phyloP scores from a whole-genome alignment of 2,329 filamentous ascomycete species.

The Zopfia rhizophila region DNA sequence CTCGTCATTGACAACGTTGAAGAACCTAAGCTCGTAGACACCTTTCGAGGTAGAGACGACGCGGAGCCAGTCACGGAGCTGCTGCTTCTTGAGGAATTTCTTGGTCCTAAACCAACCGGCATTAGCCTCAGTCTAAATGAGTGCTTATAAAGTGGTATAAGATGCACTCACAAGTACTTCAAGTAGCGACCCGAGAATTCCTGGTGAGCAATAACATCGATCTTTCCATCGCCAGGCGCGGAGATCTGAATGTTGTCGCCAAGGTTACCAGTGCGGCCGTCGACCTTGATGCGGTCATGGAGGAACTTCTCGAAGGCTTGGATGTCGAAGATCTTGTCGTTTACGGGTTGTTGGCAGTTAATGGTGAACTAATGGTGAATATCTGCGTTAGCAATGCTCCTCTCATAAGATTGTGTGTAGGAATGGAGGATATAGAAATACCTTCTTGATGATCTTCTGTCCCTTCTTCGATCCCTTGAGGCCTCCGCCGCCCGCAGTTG shows the following conservation, averaged over 20 bases:
- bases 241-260: constrained; percentile 91
- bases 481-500: constrained; percentile 53
- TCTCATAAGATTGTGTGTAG: too few species aligned
- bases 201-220: constrained; percentile 97
- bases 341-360: constrained; percentile 97
- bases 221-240: constrained; percentile 94
- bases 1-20: constrained; percentile 99
- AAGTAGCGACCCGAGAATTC: constrained; percentile 98
- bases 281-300: constrained; percentile 99
- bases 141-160: background rate
- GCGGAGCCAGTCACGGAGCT: constrained; percentile 99
- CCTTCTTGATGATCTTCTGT: constrained; percentile 87
- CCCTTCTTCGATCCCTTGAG: constrained; percentile 57
- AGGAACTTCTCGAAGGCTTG: constrained; percentile 99
- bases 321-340: constrained; percentile 99
- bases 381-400: too few species aligned
- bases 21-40: constrained; percentile 99
- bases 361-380: constrained; percentile 99
- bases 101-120: constrained; percentile 78
- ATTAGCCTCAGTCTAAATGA: constrained; percentile 20
- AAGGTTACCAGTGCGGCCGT: constrained; percentile 97
- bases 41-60: constrained; percentile 98
- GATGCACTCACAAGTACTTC: constrained; percentile 90
- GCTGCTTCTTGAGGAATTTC: constrained; percentile 99
- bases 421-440: too few species aligned